Base-by-base conservation (phyloP, 2,329 filamentous ascomycete genomes). In the Penicillium sp. region DNA sequence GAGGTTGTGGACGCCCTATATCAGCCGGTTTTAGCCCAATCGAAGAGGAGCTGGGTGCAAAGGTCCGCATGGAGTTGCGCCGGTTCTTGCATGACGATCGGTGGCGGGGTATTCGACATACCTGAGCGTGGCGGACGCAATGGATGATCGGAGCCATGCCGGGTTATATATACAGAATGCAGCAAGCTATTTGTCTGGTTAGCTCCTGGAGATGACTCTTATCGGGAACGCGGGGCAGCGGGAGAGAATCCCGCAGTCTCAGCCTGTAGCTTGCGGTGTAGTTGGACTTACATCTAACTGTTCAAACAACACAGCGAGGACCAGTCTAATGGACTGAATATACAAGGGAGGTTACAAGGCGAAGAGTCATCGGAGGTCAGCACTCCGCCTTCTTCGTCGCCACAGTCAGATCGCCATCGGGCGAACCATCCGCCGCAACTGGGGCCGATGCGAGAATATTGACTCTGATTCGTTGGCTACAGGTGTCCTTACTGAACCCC, bases 1-100 rank as follows among this genome's bases (percentile, higher is more conserved):
- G 62, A 93, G 78, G 68, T 95, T 95, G 77, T 95, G 90, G 64
- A 80, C 81, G 69, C 88, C 89, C 71, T 88, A 76, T 18, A 29
- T 18, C n/a, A 20, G 10, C 2, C n/a, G 2, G 36, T 38, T 29
- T 53, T 43, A 58, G 48, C 22, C 49, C 24, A 37, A 37, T 39
- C 22, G 38, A 44, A 23, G 13, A n/a, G 6, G 4, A 24, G n/a
- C 3, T n/a, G 11, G 18, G n/a, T 14, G 9, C 6, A 23, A 23
- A 36, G 8, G 9, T 23, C 34, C 34, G 16, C 34, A 40, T 27
- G 26, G 46, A 40, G 23, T 47, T 38, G 28, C 13, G 44, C 28
- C n/a, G 22, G 11, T 8, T 20, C 5, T 28, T 27, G 38, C 16
- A 7, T 31, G 22, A 31, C 13, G 39, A 41, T 40, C 23, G 13